These are phyloP conservation scores for Arachis monticola DNA, from an alignment of 331 rosid species.

Conservation along the genomic window DNA sequence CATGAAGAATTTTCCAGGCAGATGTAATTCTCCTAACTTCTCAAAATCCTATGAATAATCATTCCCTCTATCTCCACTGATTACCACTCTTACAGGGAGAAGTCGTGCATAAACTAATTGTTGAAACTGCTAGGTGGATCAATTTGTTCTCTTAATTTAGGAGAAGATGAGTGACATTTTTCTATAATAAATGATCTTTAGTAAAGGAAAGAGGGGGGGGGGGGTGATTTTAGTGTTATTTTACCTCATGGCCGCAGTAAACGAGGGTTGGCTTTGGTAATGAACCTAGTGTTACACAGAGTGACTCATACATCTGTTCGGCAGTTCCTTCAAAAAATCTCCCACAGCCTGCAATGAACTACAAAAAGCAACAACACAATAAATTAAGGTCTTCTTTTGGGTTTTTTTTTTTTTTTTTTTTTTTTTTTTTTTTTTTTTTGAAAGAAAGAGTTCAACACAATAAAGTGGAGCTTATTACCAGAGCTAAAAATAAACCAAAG, in stretches of 20 bases:
- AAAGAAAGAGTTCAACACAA: no score
- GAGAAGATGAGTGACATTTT: neutral
- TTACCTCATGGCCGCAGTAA: conserved; percentile 97
- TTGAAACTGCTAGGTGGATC: conserved; percentile 9
- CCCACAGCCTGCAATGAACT: conserved; percentile 94
- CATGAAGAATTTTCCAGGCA: neutral
- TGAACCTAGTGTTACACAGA: conserved; percentile 76
- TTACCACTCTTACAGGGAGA: neutral
- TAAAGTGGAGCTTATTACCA: no score
- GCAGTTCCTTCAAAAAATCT: conserved; percentile 96
- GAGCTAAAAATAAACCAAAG: no score
- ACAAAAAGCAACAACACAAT: conserved; percentile 10
- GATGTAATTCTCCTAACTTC: neutral
- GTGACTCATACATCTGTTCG: conserved; percentile 93
- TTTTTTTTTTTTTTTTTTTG: no score
- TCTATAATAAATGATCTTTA: conserved; percentile 1
- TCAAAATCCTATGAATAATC: neutral
- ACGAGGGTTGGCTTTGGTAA: conserved; percentile 84
- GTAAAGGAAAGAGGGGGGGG: neutral
- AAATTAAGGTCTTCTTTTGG: no score
- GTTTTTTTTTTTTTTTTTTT: no score
- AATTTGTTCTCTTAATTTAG: neutral
- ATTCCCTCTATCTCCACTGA: conserved; percentile 1
- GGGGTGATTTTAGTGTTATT: conserved; percentile 7
- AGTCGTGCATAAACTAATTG: conserved; percentile 12